Base-by-base conservation (phyloP, 2,329 filamentous ascomycete genomes). In the Sarocladium strictum region DNA sequence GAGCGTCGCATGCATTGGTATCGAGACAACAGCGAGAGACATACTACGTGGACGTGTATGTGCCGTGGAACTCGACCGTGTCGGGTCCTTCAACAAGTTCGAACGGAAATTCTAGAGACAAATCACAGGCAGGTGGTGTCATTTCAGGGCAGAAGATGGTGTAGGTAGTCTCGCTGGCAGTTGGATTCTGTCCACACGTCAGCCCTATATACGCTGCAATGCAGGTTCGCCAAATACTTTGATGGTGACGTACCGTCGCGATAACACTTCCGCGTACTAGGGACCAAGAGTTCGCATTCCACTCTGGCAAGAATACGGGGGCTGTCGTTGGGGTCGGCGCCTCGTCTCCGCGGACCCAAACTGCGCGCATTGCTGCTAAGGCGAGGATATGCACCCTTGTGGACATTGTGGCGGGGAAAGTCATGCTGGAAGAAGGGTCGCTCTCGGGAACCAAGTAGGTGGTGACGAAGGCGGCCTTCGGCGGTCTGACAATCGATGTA, bases 61-160 rank as follows among this genome's bases (percentile, higher is more conserved):
- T 72, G 19, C 74, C 75, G 38, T 70, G 69, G 29, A 76, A 78
- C 49, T 67, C 62, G 32, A 78, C 66, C 3, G 73, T 76, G 35
- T 65, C 63, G 12, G 74, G 70, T 0, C 76, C 75, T 57, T 77
- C 73, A 12, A 74, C 69, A 55, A 78, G 68, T 49, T 74, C 59
- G 58, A 78, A 78, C 3, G 76, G 76, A 33, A 77, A 69, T 43
- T 75, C 73, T 14, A 74, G 69, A 6, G 71, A 71, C 7, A 78
- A 64, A 54, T 72, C 69, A 61, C 76, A 78, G 6, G 65, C 67
- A 5, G 65, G 65, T 2, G 69, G 67, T n/a, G 68, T 67, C 54
- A 71, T 63, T 27, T 72, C 67, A 10, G 70, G 70, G 57, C 76
- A 78, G 60, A 78, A 78, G 38, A 78, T 72, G 55, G 75, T 77